These are phyloP conservation scores for Hypoxylon lienhwacheense DNA, from an alignment of 495 filamentous ascomycete genomes.

Conservation along the genomic window DNA sequence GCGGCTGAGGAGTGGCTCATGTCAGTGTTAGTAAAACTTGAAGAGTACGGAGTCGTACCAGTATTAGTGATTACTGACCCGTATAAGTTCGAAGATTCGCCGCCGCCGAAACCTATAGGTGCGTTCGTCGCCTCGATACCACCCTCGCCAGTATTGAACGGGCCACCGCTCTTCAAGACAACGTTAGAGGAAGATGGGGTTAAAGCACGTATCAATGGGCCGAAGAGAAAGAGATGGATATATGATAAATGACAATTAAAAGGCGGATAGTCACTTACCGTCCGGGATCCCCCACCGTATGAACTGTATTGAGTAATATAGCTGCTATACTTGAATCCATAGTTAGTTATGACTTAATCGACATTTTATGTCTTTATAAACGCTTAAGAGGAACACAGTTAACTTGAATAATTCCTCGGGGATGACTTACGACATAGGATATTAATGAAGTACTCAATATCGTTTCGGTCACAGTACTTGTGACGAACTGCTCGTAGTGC, in stretches of 20 bases:
- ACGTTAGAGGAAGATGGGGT: neutral
- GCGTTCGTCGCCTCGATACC: conserved; percentile 2
- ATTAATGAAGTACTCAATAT: conserved; percentile 11
- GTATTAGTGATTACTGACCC: conserved; percentile 33
- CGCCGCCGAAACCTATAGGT: conserved; percentile 9
- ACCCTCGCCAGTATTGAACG: neutral
- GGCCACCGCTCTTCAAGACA: neutral
- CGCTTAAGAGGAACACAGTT: neutral
- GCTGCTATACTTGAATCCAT: conserved; percentile 9
- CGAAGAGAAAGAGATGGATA: neutral
- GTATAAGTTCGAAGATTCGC: conserved; percentile 17
- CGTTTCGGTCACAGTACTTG: conserved; percentile 15
- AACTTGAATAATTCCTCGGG: neutral
- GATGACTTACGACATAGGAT: conserved; percentile 3
- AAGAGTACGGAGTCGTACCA: conserved; percentile 37
- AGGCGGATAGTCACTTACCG: conserved; percentile 5
- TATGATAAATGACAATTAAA: neutral
- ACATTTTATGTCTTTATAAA: neutral
- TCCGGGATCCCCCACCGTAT: neutral
- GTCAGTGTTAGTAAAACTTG: conserved; percentile 36
- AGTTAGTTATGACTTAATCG: conserved; percentile 2
- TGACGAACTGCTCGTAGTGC: conserved; percentile 7
- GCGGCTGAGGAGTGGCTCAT: conserved; percentile 32
- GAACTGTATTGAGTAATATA: neutral
- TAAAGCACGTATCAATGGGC: neutral